phyloP scores from a whole-genome alignment of 768 basidiomycete species.

The Lanmaoa pseudosensibilis region DNA sequence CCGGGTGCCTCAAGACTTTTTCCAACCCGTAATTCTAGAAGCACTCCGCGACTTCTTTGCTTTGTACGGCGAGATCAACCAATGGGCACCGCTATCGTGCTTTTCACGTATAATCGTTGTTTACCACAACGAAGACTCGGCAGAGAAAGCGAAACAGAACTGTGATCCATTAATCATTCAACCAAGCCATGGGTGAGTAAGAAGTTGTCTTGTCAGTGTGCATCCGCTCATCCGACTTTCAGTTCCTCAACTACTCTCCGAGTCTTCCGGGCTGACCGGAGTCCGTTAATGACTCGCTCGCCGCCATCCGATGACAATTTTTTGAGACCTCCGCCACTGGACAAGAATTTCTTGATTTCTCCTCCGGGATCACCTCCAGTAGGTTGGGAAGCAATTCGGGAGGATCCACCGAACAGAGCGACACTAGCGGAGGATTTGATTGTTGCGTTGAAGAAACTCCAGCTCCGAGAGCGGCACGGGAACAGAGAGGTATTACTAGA shows the following conservation, averaged over 20 bases:
- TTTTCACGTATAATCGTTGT: slow-evolving; percentile 85
- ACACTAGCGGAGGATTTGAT: slow-evolving; percentile 90
- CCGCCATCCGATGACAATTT: slow-evolving; percentile 28
- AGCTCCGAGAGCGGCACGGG: slow-evolving; percentile 45
- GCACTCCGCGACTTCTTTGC: slow-evolving; percentile 73
- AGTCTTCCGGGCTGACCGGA: slow-evolving; percentile 74
- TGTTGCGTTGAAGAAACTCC: slow-evolving; percentile 68
- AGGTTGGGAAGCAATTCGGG: slow-evolving; percentile 90
- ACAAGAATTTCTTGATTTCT: slow-evolving; percentile 97
- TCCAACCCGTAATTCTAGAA: slow-evolving; percentile 65
- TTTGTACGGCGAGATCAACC: slow-evolving; percentile 76
- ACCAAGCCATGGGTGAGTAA: slow-evolving; percentile 50
- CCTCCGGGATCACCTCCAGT: slow-evolving; percentile 97
- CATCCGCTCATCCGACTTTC: slow-evolving; percentile 10
- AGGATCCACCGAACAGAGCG: slow-evolving; percentile 84
- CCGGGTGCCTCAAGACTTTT: slow-evolving; percentile 72
- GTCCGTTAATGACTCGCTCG: slow-evolving; percentile 50
- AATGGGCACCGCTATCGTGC: slow-evolving; percentile 85
- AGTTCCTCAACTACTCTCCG: slow-evolving; percentile 56
- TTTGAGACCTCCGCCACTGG: slow-evolving; percentile 72
- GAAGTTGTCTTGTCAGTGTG: slow-evolving; percentile 4
- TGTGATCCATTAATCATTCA: slow-evolving; percentile 67
- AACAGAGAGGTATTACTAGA: slow-evolving; percentile 62
- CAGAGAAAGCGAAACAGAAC: slow-evolving; percentile 62
- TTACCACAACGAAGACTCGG: slow-evolving; percentile 61